Evolutionary conservation across 192 early-diverging fungal genomes (phyloP), one percentile per base, ranked within the genome.

Genomic region (Dispira simplex): DNA sequence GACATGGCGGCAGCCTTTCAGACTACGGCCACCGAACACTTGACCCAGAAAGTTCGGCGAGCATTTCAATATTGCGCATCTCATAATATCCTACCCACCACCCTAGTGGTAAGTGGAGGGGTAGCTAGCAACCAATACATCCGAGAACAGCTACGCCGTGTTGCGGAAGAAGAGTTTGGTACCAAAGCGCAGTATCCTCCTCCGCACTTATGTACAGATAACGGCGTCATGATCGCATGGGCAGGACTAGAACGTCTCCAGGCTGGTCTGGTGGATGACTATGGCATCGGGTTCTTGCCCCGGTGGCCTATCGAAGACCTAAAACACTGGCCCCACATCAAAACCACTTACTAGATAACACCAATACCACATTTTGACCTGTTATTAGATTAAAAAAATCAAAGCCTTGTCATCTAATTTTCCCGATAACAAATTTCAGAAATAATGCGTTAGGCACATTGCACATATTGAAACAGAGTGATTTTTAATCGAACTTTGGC

Each of bases 191-290:
- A 83, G 39, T 87, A 82, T 55, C 88, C 88, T 44, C 85, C 86
- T n/a, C 85, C 88, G 13, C 69, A 79, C 8, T 69, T 87, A 59
- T 90, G 88, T 66, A 84, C 88, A 5, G 88, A 90, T 68, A 90
- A 90, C 71, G 88, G 84, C 44, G 86, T 84, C 27, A 90, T 90
- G 88, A 81, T 90, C 71, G 88, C 88, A 3, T 90, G 88, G 88
- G 76, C 86, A 9, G 88, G 88, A n/a, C 26, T 88, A 10, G 88
- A 90, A 69, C 73, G 88, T 20, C 77, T 82, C 63, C 74, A 76
- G 55, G 64, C 64, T 20, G 83, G 85, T 3, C 74, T 87, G 64
- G 66, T 85, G 0, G 85, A 87, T 68, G 70, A 77, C 43, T 90
- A 87, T 73, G 77, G 76, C 44, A 83, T 90, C 45, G 81, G 81